Evolutionary conservation across 352 stramenopile genomes (phyloP).

Genomic region (Pythium diclinum): DNA sequence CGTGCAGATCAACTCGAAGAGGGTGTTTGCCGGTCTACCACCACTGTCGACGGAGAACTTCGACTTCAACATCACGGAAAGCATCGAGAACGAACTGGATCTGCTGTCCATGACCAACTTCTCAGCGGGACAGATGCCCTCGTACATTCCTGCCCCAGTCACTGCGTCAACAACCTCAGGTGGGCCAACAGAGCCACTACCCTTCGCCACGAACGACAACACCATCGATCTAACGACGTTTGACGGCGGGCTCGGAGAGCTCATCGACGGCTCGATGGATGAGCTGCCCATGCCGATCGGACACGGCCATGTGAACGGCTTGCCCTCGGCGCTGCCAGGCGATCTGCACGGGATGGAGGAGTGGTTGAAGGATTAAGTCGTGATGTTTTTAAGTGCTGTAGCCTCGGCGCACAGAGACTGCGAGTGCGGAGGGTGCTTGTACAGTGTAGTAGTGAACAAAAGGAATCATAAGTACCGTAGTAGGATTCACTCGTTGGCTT

Average conservation of each 20-base stretch:
- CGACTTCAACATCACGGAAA: slow-evolving; percentile 76
- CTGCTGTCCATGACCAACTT: slow-evolving; percentile 75
- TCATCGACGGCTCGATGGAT: slow-evolving; percentile 55
- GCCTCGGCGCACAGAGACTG: not conserved
- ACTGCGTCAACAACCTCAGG: slow-evolving; percentile 11
- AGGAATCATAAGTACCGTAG: slow-evolving; percentile 9
- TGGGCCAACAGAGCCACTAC: slow-evolving; percentile 35
- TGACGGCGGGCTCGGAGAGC: slow-evolving; percentile 42
- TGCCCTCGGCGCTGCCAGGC: slow-evolving; percentile 52
- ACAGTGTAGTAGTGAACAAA: not conserved
- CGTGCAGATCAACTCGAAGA: slow-evolving; percentile 59
- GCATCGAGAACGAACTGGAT: slow-evolving; percentile 78
- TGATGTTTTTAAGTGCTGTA: slow-evolving; percentile 1
- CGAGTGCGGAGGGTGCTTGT: not conserved
- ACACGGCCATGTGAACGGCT: slow-evolving; percentile 38
- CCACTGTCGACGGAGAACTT: slow-evolving; percentile 60
- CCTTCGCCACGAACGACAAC: slow-evolving; percentile 35
- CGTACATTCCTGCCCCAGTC: slow-evolving; percentile 16
- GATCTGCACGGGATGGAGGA: slow-evolving; percentile 80
- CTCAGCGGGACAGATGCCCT: slow-evolving; percentile 18
- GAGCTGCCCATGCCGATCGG: slow-evolving; percentile 69
- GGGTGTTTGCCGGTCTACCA: slow-evolving; percentile 53
- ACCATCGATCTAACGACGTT: slow-evolving; percentile 30
- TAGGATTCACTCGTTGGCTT: not conserved
- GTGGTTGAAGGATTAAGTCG: slow-evolving; percentile 71